A percentile compares a stretch with the other conserved stretches of the same genome.
Conservation (phyloP, 2,329 filamentous ascomycete genomes). For the Fusarium sp. region DNA sequence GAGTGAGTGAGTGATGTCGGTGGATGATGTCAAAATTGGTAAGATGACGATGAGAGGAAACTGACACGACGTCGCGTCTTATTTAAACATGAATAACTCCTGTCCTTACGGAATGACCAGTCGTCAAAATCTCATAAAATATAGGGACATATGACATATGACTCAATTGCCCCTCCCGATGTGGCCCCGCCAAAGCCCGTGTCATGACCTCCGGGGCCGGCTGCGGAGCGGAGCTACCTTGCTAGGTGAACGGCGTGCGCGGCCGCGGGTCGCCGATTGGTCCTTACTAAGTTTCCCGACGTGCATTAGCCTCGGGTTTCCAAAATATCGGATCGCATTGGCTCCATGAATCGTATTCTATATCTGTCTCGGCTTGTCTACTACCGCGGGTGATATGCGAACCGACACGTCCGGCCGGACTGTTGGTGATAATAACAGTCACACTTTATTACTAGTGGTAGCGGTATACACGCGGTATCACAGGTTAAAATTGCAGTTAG, state of each 20-base stretch:
- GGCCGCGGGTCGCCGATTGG: slow-evolving; percentile 40
- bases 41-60: not conserved
- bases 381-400: not conserved
- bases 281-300: slow-evolving; percentile 8
- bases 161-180: slow-evolving; percentile 30
- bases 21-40: not conserved
- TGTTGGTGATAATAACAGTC: not conserved
- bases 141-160: slow-evolving; percentile 24
- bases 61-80: not conserved
- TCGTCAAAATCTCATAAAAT: not conserved
- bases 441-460: not conserved
- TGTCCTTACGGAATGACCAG: not conserved
- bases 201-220: slow-evolving; percentile 39
- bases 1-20: slow-evolving; percentile 11
- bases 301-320: slow-evolving; percentile 22
- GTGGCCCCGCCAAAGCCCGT: slow-evolving; percentile 29
- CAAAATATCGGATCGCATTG: slow-evolving; percentile 21
- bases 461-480: slow-evolving; percentile 7
- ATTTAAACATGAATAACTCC: slow-evolving; percentile 3
- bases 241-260: slow-evolving; percentile 36
- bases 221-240: slow-evolving; percentile 38
- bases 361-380: slow-evolving; percentile 14
- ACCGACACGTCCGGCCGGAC: not conserved
- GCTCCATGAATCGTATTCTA: slow-evolving; percentile 22
- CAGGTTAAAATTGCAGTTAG: slow-evolving; percentile 15